A percentile compares a stretch with the other conserved stretches of the same genome.
These are phyloP conservation scores for Medicago arabica DNA, from an alignment of 306 rosid species.

Conservation along the genomic window DNA sequence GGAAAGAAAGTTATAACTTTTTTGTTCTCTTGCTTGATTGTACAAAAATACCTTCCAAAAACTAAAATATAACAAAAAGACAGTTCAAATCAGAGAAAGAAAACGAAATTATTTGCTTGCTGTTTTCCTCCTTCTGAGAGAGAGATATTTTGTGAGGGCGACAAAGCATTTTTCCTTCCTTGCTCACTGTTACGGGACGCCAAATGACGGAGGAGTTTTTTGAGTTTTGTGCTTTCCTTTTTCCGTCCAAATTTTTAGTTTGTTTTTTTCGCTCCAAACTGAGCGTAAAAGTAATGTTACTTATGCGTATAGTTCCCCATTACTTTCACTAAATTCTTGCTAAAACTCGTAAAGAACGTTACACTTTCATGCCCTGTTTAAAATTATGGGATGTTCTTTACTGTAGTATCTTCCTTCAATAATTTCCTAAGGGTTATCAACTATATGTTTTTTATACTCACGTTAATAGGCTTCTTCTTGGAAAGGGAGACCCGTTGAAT, in stretches of 20 bases:
- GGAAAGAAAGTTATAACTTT: background rate
- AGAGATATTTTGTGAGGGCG: background rate
- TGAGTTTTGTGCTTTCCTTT: background rate
- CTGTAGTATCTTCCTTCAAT: conserved; percentile 15
- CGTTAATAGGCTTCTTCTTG: background rate
- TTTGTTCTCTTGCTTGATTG: background rate
- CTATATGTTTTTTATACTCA: conserved; percentile 3
- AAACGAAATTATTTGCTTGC: background rate
- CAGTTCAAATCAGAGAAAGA: background rate
- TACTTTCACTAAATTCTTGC: conserved; percentile 21
- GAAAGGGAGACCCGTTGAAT: conserved; percentile 5
- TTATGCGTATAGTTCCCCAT: background rate
- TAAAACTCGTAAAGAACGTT: background rate
- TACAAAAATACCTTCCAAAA: background rate
- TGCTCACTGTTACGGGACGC: background rate
- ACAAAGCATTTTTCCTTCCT: background rate
- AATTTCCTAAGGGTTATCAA: conserved; percentile 7
- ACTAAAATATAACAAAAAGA: background rate
- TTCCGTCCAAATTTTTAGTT: background rate
- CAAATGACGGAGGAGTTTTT: background rate
- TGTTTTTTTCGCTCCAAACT: background rate
- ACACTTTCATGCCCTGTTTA: background rate
- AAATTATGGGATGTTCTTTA: background rate
- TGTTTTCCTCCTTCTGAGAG: background rate
- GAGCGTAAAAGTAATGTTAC: conserved; percentile 19